Evolutionary conservation across 257 asterid genomes (phyloP), one percentile per base, ranked within the genome.

Genomic region (Solanum chaucha): DNA sequence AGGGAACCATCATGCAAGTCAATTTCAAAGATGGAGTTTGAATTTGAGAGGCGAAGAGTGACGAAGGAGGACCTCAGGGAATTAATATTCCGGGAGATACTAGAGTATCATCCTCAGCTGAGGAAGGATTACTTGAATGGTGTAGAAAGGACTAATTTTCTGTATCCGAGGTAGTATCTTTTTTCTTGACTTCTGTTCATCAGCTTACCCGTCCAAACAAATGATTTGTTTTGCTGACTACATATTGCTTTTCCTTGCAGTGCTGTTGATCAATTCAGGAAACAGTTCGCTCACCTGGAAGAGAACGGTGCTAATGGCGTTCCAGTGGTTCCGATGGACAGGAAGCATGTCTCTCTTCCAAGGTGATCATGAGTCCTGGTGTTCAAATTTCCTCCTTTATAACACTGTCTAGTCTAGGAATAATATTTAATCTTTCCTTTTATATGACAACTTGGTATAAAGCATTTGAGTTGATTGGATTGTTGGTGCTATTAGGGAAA

Each of bases 71-170:
- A 94, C 82, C 82, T 95, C 40, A 91, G 98, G 41, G 98, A 95
- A 89, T 83, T 94, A 85, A 94, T 94, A 88, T 94, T 94, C 90
- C 91, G 96, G n/a, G 98, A 95, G 92, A 93, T 93, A 87, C 91
- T 95, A 22, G 98, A 95, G 88, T 94, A 95, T 88, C 98, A 95
- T 91, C 98, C 98, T 87, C 98, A 94, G 92, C 93, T 94, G 80
- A 91, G 91, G 90, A 95, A 94, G 91, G 98, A 95, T 90, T 93
- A 93, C 89, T 67, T 93, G 87, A 93, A 92, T 83, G 98, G 98
- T 74, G 85, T 90, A 72, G 98, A 92, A 89, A 89, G 95, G 91
- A 88, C 98, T 51, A 93, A 91, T 80, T 95, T 92, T 87, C 92
- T 93, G 48, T 95, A 95, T 89, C 98, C 98, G 7, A 51, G 98